Conservation (phyloP, 106 monocot species). For the Posidonia australis region DNA sequence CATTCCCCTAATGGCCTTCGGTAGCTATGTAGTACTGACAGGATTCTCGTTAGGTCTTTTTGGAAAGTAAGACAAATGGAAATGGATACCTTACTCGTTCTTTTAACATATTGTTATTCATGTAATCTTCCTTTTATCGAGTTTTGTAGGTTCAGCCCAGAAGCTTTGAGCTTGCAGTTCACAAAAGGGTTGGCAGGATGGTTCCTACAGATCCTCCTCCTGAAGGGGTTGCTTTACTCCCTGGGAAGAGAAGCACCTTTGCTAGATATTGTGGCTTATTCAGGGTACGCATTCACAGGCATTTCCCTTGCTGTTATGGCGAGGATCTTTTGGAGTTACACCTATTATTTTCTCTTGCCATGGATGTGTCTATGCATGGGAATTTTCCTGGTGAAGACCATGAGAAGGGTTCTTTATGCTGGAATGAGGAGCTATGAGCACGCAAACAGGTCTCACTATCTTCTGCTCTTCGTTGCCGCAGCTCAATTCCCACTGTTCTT, state of each 20-base stretch:
- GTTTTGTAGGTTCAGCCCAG: slow-evolving; percentile 26
- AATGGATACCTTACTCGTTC: not conserved
- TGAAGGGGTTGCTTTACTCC: slow-evolving; percentile 28
- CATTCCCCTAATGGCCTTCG: slow-evolving; percentile 42
- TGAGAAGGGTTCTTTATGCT: slow-evolving; percentile 31
- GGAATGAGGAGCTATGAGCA: slow-evolving; percentile 28
- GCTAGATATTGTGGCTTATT: slow-evolving; percentile 32
- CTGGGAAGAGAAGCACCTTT: slow-evolving; percentile 28
- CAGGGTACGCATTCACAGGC: slow-evolving; percentile 29
- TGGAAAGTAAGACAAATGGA: slow-evolving; percentile 17
- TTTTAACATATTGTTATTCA: not conserved
- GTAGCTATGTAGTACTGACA: slow-evolving; percentile 30
- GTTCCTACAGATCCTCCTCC: slow-evolving; percentile 21
- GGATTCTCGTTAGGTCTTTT: slow-evolving; percentile 31
- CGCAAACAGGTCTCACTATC: slow-evolving; percentile 23
- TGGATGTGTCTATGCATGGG: slow-evolving; percentile 34
- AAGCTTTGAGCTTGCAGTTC: slow-evolving; percentile 33
- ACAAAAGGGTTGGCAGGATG: slow-evolving; percentile 30
- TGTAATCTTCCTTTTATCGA: not conserved
- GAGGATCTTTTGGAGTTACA: slow-evolving; percentile 24
- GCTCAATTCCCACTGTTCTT: slow-evolving; percentile 33
- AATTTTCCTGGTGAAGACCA: slow-evolving; percentile 36
- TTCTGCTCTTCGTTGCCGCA: slow-evolving; percentile 29
- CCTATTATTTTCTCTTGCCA: slow-evolving; percentile 31
- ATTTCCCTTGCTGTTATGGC: slow-evolving; percentile 17